These are phyloP conservation scores for Lentinus tigrinus DNA, from an alignment of 768 basidiomycete genomes.

Conservation along the genomic window DNA sequence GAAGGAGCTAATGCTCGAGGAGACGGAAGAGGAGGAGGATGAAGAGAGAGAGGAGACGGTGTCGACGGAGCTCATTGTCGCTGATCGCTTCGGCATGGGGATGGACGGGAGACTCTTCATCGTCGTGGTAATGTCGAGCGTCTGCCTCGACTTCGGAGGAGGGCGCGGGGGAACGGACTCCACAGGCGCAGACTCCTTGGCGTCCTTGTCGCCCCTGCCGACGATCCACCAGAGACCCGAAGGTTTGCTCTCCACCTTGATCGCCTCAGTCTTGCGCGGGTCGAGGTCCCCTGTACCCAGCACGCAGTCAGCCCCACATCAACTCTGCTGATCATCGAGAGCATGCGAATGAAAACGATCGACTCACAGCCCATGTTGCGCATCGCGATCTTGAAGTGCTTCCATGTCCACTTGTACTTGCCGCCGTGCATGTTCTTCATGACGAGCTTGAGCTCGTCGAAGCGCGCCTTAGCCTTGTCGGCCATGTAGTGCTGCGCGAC, in stretches of 20 bases:
- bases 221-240: constrained; percentile 54
- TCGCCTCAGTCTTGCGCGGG: constrained; percentile 52
- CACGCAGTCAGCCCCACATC: background rate
- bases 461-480: constrained; percentile 62
- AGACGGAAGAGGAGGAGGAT: constrained; percentile 9
- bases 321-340: background rate
- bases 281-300: constrained; percentile 64
- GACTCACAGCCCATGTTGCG: constrained; percentile 78
- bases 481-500: constrained; percentile 78
- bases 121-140: constrained; percentile 22
- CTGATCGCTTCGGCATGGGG: constrained; percentile 25
- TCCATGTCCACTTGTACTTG: constrained; percentile 81
- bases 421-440: constrained; percentile 74
- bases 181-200: constrained; percentile 26
- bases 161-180: constrained; percentile 9
- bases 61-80: constrained; percentile 24
- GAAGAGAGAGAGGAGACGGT: constrained; percentile 21
- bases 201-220: constrained; percentile 44
- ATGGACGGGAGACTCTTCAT: constrained; percentile 25
- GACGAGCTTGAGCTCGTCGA: constrained; percentile 71
- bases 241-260: constrained; percentile 55
- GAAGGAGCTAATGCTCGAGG: constrained; percentile 14
- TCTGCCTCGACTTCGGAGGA: constrained; percentile 18
- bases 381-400: constrained; percentile 78
- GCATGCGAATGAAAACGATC: background rate